phyloP scores from a whole-genome alignment of 2,329 filamentous ascomycete genomes.

The Passalora sequoiae region DNA sequence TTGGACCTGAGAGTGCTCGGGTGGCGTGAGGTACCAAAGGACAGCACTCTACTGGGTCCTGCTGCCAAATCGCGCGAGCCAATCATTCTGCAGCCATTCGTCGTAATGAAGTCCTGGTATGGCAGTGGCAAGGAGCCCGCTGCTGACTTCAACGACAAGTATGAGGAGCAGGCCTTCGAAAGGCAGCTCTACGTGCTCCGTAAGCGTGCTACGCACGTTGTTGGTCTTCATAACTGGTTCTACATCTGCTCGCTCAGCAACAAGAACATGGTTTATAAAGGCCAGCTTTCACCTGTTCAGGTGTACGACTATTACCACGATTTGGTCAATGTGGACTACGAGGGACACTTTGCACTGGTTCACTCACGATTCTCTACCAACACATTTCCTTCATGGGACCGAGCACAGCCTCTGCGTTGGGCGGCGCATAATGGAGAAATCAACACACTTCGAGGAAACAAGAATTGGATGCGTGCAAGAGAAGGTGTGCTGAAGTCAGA shows the following conservation, averaged over 20 bases:
- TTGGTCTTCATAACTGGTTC: slow-evolving; percentile 97
- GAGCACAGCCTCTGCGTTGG: slow-evolving; percentile 92
- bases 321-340: slow-evolving; percentile 92
- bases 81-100: slow-evolving; percentile 89
- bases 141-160: slow-evolving; percentile 69
- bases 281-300: slow-evolving; percentile 86
- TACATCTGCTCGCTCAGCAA: slow-evolving; percentile 94
- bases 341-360: slow-evolving; percentile 92
- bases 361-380: slow-evolving; percentile 98
- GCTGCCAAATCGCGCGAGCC: slow-evolving; percentile 92
- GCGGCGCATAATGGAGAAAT: slow-evolving; percentile 98
- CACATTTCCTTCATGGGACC: slow-evolving; percentile 97
- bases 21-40: slow-evolving; percentile 92
- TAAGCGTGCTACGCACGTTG: slow-evolving; percentile 90
- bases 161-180: slow-evolving; percentile 83
- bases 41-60: slow-evolving; percentile 87
- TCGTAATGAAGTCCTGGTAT: slow-evolving; percentile 81
- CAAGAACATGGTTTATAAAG: slow-evolving; percentile 99
- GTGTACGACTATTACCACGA: slow-evolving; percentile 99
- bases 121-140: slow-evolving; percentile 74
- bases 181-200: slow-evolving; percentile 88
- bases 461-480: slow-evolving; percentile 98
- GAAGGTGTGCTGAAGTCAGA: slow-evolving; percentile 93
- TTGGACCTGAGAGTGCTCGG: slow-evolving; percentile 86
- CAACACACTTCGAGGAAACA: slow-evolving; percentile 94